Evolutionary conservation across 495 filamentous ascomycete genomes (phyloP), one percentile per base, ranked within the genome.

Genomic region (Aspergillus diversus): DNA sequence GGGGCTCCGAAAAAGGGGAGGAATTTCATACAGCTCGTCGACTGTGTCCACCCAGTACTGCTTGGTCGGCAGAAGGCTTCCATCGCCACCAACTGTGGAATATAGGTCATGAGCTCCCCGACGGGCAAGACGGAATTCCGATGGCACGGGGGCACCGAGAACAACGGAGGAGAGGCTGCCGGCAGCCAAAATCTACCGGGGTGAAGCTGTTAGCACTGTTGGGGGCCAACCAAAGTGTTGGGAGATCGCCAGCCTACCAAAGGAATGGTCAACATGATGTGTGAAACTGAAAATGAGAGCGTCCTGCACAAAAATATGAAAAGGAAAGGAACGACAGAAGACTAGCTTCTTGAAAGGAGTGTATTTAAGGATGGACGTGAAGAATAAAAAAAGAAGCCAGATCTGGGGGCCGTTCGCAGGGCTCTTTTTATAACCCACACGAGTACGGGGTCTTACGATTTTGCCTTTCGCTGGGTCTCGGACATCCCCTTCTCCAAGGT

Each of bases 81-180:
- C 60, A 9, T 48, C 52, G 27, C 60, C 60, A 31, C 60, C 60
- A 17, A 62, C 37, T 52, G 56, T 31, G 21, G 21, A 27, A 27
- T 27, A 27, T 2, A 27, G 21, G 21, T 27, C 21, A 27, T 27
- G 21, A 27, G 21, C 21, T 27, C 21, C 21, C 21, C 42, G 17
- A 11, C 39, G 7, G 37, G 53, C 52, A 50, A 27, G 16, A 62
- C 43, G 60, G 52, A 62, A 33, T 31, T 27, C 21, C 52, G 42
- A 62, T 46, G 52, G 60, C 52, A 62, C 39, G n/a, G 60, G 60
- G 31, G 60, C 60, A 52, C 60, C 60, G 31, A 43, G n/a, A 62
- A 62, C 51, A 53, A 62, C 43, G 35, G 60, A 50, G 60, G 60
- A 16, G 27, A 62, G 60, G 60, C 60, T 62, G 60, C 60, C 60